Conservation (phyloP, 2,329 filamentous ascomycete genomes). For the Aspergillus phoenicis region DNA sequence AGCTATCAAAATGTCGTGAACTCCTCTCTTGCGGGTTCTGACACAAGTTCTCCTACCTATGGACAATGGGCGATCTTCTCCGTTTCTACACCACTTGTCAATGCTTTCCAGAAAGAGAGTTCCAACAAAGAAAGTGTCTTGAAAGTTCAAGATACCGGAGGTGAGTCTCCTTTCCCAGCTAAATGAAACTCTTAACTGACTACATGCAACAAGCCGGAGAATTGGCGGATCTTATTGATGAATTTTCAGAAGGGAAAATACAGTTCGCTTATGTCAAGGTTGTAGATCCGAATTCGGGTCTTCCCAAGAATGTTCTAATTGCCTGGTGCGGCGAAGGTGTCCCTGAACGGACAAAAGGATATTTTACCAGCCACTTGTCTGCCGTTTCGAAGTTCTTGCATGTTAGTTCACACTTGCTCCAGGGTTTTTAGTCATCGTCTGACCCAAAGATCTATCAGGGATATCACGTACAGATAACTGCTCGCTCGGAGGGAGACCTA, state of each 20-base stretch:
- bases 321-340: constrained; percentile 98
- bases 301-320: constrained; percentile 91
- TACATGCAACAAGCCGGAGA: constrained; percentile 71
- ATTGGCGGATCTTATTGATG: constrained; percentile 83
- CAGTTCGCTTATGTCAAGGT: constrained; percentile 97
- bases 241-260: constrained; percentile 94
- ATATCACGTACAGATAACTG: constrained; percentile 97
- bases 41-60: constrained; percentile 73
- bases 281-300: constrained; percentile 85
- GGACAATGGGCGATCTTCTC: constrained; percentile 94
- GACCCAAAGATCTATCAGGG: constrained; percentile 52
- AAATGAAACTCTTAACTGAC: constrained; percentile 16
- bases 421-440: neutral
- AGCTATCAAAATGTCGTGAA: constrained; percentile 72
- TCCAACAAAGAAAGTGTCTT: constrained; percentile 88
- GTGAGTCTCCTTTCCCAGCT: constrained; percentile 50
- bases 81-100: constrained; percentile 87
- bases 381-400: constrained; percentile 90
- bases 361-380: constrained; percentile 92
- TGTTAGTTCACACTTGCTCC: constrained; percentile 44
- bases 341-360: constrained; percentile 96
- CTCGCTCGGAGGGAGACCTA: constrained; percentile 85
- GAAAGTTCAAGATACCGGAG: constrained; percentile 90
- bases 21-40: constrained; percentile 58
- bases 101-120: constrained; percentile 82